Evolutionary conservation across 306 rosid species (phyloP).

Genomic region (Gastrolobium bilobum): DNA sequence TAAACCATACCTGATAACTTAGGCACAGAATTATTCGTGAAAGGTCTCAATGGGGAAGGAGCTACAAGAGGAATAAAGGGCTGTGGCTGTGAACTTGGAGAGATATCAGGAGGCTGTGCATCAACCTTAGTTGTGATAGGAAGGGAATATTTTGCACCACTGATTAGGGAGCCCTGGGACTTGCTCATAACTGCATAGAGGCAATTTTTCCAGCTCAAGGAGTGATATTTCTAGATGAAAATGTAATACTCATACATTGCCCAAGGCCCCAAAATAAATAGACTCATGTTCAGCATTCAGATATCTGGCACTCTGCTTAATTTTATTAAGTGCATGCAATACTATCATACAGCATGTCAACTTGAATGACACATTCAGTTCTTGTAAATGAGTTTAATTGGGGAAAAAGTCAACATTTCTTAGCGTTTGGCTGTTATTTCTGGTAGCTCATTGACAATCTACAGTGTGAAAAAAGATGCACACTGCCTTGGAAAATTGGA

Average conservation of each 20-base stretch:
- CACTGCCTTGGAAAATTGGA: neutral
- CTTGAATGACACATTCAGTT: neutral
- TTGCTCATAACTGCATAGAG: slow-evolving; percentile 50
- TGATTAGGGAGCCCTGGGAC: slow-evolving; percentile 44
- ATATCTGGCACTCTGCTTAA: slow-evolving; percentile 7
- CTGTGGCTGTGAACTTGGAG: slow-evolving; percentile 54
- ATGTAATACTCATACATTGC: slow-evolving; percentile 2
- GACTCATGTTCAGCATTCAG: slow-evolving; percentile 11
- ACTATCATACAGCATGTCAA: neutral
- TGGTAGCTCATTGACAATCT: slow-evolving; percentile 8
- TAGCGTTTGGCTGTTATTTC: neutral
- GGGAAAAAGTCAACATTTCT: neutral
- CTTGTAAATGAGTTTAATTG: slow-evolving; percentile 8
- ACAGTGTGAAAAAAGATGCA: slow-evolving; percentile 6
- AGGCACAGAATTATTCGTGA: slow-evolving; percentile 56
- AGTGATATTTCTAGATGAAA: neutral
- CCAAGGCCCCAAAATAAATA: neutral
- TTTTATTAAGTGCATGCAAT: slow-evolving; percentile 1
- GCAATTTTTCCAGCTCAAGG: slow-evolving; percentile 14
- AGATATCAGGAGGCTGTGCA: slow-evolving; percentile 52
- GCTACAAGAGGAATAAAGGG: slow-evolving; percentile 71
- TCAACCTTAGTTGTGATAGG: slow-evolving; percentile 32
- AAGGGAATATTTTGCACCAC: slow-evolving; percentile 27
- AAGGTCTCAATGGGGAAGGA: slow-evolving; percentile 67
- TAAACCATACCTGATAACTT: slow-evolving; percentile 60